Conservation (phyloP, 2,329 filamentous ascomycete species). For the Ophiostoma ips region DNA sequence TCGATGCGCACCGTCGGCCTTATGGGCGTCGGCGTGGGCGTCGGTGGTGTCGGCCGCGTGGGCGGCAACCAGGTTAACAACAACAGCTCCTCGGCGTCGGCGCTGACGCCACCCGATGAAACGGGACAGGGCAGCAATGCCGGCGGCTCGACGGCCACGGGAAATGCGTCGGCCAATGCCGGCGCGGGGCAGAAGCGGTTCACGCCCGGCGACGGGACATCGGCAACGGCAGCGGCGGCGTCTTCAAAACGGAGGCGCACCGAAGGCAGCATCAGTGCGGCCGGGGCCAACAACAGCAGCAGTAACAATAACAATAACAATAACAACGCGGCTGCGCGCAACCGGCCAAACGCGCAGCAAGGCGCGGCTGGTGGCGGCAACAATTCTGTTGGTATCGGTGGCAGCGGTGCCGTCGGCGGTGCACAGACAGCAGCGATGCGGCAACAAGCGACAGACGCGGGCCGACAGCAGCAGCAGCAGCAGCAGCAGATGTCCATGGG, state of each 20-base stretch:
- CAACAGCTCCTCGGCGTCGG: background rate
- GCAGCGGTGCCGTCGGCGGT: background rate
- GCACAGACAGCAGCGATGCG: background rate
- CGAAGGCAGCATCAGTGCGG: conserved; percentile 14
- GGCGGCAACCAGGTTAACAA: background rate
- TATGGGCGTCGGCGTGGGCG: background rate
- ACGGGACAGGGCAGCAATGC: conserved; percentile 7
- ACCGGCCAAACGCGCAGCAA: background rate
- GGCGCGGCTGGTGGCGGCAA: background rate
- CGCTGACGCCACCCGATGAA: conserved; percentile 41
- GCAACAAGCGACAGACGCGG: background rate
- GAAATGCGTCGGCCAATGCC: background rate
- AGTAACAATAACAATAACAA: no score
- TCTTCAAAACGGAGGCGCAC: conserved; percentile 24
- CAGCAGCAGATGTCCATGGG: conserved; percentile 1
- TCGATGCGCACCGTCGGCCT: background rate
- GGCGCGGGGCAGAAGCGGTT: conserved; percentile 27
- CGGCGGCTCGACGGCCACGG: conserved; percentile 1
- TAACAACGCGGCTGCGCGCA: background rate
- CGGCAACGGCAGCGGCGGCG: conserved; percentile 4
- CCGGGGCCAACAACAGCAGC: conserved; percentile 3
- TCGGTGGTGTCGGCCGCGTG: background rate
- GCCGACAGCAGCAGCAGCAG: background rate
- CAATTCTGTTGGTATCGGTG: background rate
- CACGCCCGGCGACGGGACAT: conserved; percentile 11